Conservation (phyloP, 108 stramenopile genomes). For the Hondaea fermentalgiana region DNA sequence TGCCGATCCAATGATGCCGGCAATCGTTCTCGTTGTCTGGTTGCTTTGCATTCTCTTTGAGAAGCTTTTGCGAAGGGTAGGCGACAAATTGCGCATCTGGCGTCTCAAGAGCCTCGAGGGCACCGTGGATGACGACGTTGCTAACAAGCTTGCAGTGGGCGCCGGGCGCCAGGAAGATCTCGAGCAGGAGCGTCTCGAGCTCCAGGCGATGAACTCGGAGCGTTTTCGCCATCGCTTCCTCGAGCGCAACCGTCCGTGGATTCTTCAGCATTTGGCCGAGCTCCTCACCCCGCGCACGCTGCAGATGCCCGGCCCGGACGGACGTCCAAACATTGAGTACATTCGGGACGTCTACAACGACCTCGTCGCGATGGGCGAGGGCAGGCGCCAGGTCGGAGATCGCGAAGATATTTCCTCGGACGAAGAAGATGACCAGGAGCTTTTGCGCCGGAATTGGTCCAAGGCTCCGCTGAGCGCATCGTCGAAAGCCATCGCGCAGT, state of each 20-base stretch:
- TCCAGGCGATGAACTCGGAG: slow-evolving; percentile 68
- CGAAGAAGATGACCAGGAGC: slow-evolving; percentile 61
- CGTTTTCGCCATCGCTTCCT: slow-evolving; percentile 69
- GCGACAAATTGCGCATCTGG: slow-evolving; percentile 54
- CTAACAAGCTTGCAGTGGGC: slow-evolving; percentile 76
- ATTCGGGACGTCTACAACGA: slow-evolving; percentile 67
- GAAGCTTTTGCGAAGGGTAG: slow-evolving; percentile 37
- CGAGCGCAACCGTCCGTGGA: slow-evolving; percentile 78
- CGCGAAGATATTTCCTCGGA: slow-evolving; percentile 57
- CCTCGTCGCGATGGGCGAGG: slow-evolving; percentile 65
- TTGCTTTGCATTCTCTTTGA: slow-evolving; percentile 46
- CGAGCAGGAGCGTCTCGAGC: slow-evolving; percentile 70
- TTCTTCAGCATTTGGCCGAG: slow-evolving; percentile 70
- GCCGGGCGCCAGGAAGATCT: slow-evolving; percentile 68
- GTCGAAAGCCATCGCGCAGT: slow-evolving; percentile 56
- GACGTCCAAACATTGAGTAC: slow-evolving; percentile 60
- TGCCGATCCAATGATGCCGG: slow-evolving; percentile 56
- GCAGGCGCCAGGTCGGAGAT: slow-evolving; percentile 42
- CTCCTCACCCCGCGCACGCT: slow-evolving; percentile 63
- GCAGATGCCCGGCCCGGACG: slow-evolving; percentile 47
- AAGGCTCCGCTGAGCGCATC: slow-evolving; percentile 49
- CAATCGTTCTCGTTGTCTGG: slow-evolving; percentile 56
- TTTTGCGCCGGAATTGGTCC: slow-evolving; percentile 54
- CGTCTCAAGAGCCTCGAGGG: slow-evolving; percentile 57
- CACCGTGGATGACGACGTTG: slow-evolving; percentile 71